These are phyloP conservation scores for Ophiostoma piceae DNA, from an alignment of 2,329 filamentous ascomycete genomes.

Conservation along the genomic window DNA sequence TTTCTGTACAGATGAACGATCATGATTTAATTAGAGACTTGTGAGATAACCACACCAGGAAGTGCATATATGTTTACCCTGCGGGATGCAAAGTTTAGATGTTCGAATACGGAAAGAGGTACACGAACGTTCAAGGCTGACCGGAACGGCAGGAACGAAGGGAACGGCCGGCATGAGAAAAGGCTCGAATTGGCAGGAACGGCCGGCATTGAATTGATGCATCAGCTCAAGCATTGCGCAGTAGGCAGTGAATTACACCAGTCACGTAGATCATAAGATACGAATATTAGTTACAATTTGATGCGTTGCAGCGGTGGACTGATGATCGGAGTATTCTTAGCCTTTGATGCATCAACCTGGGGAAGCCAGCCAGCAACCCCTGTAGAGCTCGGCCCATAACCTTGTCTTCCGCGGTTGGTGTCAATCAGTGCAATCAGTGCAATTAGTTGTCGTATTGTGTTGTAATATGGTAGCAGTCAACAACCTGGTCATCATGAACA, in stretches of 20 bases:
- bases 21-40: too few species aligned
- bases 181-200: neutral
- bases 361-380: neutral
- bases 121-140: neutral
- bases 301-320: neutral
- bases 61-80: neutral
- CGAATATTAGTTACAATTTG: neutral
- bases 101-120: neutral
- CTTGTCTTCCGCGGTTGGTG: slow-evolving; percentile 9
- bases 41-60: neutral
- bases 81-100: neutral
- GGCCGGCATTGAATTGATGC: neutral
- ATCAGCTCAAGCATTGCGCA: neutral
- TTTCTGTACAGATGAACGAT: too few species aligned
- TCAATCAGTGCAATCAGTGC: neutral
- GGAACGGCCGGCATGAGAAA: neutral
- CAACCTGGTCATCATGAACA: neutral
- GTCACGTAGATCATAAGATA: neutral
- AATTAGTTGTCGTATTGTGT: neutral
- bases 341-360: slow-evolving; percentile 5
- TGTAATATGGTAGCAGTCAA: neutral
- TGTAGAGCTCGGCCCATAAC: neutral
- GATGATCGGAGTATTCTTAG: slow-evolving; percentile 1
- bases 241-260: too few species aligned
- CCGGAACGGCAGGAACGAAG: slow-evolving; percentile 7